phyloP scores from a whole-genome alignment of 768 basidiomycete genomes.

The Fomitopsis pulvina region DNA sequence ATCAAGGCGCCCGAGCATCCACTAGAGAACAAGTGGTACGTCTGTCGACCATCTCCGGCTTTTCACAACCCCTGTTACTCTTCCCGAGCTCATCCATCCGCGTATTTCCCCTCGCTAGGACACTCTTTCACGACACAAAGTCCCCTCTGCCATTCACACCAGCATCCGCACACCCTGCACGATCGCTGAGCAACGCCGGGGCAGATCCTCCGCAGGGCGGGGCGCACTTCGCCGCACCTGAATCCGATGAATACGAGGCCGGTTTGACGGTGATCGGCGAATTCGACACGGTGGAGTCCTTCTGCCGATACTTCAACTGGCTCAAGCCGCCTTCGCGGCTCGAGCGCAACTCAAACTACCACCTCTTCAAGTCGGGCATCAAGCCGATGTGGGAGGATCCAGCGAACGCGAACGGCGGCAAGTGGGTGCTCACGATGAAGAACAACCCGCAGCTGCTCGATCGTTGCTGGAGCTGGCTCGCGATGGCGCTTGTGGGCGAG shows the following conservation, averaged over 20 bases:
- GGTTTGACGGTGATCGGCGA: constrained; percentile 82
- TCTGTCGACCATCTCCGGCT: constrained; percentile 5
- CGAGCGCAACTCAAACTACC: constrained; percentile 89
- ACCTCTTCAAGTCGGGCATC: constrained; percentile 91
- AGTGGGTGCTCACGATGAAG: constrained; percentile 94
- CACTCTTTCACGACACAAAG: constrained; percentile 87
- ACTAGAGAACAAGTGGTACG: constrained; percentile 76
- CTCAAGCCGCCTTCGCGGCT: constrained; percentile 86
- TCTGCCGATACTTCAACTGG: constrained; percentile 93
- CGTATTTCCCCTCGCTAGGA: too few relatives aligned
- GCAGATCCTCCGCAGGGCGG: constrained; percentile 15
- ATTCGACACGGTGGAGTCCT: constrained; percentile 85
- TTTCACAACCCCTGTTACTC: background rate
- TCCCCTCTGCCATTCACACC: constrained; percentile 57
- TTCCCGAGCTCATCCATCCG: too few relatives aligned
- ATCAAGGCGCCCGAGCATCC: constrained; percentile 75
- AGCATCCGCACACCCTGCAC: constrained; percentile 16
- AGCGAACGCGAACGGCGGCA: constrained; percentile 87
- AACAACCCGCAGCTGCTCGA: constrained; percentile 74
- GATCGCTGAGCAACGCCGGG: background rate
- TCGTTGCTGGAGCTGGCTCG: constrained; percentile 84
- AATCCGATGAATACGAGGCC: constrained; percentile 77
- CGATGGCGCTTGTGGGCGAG: constrained; percentile 88
- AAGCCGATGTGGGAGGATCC: constrained; percentile 98
- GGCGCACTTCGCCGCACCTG: constrained; percentile 38